Evolutionary conservation across 768 basidiomycete species (phyloP).

Genomic region (Ramaria sp.): DNA sequence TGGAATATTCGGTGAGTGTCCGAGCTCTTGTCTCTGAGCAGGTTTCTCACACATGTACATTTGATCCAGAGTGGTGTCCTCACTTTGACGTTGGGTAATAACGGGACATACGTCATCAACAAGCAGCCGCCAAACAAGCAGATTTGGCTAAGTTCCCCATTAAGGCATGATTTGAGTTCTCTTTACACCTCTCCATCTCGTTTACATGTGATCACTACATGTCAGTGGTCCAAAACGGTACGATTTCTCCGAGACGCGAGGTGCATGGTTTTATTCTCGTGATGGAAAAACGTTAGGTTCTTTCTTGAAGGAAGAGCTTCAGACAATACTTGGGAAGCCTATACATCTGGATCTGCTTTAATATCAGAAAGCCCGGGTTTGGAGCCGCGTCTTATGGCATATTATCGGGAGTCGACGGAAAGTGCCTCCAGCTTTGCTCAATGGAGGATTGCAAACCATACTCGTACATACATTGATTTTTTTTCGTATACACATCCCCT

Average conservation of each 20-base stretch:
- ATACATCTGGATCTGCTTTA: constrained; percentile 15
- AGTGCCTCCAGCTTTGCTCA: no score
- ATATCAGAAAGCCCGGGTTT: background rate
- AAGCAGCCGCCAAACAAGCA: constrained; percentile 97
- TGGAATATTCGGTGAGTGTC: constrained; percentile 73
- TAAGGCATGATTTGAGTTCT: constrained; percentile 43
- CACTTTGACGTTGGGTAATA: constrained; percentile 61
- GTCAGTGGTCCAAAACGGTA: constrained; percentile 86
- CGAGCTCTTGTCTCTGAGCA: background rate
- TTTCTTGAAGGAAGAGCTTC: constrained; percentile 65
- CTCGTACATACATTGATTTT: background rate
- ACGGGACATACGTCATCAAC: constrained; percentile 91
- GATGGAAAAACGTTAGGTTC: constrained; percentile 49
- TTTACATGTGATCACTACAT: background rate
- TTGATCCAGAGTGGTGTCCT: constrained; percentile 75
- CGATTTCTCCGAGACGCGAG: constrained; percentile 48
- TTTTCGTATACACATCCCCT: background rate
- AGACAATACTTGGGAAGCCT: constrained; percentile 23
- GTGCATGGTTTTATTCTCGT: constrained; percentile 69
- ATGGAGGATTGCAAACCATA: background rate
- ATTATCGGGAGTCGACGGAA: no score
- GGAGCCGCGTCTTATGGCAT: background rate
- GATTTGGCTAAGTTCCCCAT: constrained; percentile 88
- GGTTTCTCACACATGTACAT: background rate
- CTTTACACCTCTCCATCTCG: background rate